Base-by-base conservation (phyloP, 2,329 filamentous ascomycete species). In the Sarocladium kiliense region DNA sequence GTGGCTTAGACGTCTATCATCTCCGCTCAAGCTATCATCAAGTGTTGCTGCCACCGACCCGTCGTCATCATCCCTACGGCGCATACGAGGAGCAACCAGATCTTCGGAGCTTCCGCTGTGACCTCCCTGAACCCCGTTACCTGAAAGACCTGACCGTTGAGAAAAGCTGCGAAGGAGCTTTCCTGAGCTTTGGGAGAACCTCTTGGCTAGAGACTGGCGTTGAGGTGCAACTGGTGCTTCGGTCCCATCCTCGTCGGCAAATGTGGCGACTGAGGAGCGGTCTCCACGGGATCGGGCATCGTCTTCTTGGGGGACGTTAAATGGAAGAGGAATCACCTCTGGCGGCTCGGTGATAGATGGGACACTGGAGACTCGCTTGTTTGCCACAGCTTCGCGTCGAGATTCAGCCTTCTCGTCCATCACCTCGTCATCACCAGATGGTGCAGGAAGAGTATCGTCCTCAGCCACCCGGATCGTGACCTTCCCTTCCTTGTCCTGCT, bases 241-340 rank as follows among this genome's bases (percentile, higher is more conserved):
- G 10, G 54, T 54, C 21, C 68, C 63, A n/a, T 78, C 77, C 11
- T 77, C 77, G 26, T 85, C 85, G 16, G 86, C 85, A 62, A 87
- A 79, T 0, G 88, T 88, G 2, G 86, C 89, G 19, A 89, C 76
- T 1, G 88, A 89, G 2, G 86, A 90, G 26, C 77, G 71, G 19
- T 79, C 77, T 16, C 77, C 75, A 5, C 79, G 73, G 2, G 66
- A 64, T 12, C 58, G 37, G 23, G 71, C 66, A 3, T 76, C 71
- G 2, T 74, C 70, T 12, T 74, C 70, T 25, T 54, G 39, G 2
- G 84, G 83, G 1, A 88, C 73, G 10, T 66, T 78, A 67, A 89
- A 89, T 0, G 87, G 87, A 1, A 89, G 72, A 16, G 87, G 84
- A 1, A 88, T 71, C 34, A 89, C 73, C 7, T 77, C 70, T 26